Evolutionary conservation across 345 rosid genomes (phyloP), one percentile per base, ranked within the genome.

Genomic region (Melastoma malabathricum): DNA sequence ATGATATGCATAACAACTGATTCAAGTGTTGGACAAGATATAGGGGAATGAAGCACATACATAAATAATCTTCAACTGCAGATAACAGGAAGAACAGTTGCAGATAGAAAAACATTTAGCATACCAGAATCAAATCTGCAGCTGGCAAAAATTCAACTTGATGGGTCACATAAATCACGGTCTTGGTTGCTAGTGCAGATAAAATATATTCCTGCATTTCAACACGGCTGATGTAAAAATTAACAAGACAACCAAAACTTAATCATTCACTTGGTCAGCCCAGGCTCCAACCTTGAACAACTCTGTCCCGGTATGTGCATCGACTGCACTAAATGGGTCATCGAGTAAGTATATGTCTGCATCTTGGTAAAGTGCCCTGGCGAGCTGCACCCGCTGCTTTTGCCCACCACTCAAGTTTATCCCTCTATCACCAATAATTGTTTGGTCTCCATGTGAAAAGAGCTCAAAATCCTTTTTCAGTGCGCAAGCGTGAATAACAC

Each of bases 291-390:
- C 99, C 90, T 81, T 81, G 72, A 93, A 93, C 67, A 93, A 63
- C 43, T 93, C 99, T 54, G 99, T 84, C 63, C 99, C 81, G 2
- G 99, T 93, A 56, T 93, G 99, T 18, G 97, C 99, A 76, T 93
- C 99, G 64, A 93, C 95, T 50, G 99, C 99, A 75, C 99, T 93
- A 67, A 93, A 93, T 50, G 99, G 99, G 61, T 93, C 99, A 62
- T 93, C 99, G 48, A 93, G 95, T 57, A 93, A 76, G 71, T 93
- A 93, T 34, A 93, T 75, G 59, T 93, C 99, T 43, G 97, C 99
- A 71, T 88, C 99, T 76, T 93, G 99, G 78, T 93, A 93, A 44
- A 93, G 79, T 4, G 99, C 99, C 76, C 99, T 79, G 58, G 99
- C 99, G 48, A 93, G 99, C 75, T 93, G 99, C 58, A 88, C 94